phyloP scores from a whole-genome alignment of 371 early-diverging fungal genomes.

The Mortierella sp. region DNA sequence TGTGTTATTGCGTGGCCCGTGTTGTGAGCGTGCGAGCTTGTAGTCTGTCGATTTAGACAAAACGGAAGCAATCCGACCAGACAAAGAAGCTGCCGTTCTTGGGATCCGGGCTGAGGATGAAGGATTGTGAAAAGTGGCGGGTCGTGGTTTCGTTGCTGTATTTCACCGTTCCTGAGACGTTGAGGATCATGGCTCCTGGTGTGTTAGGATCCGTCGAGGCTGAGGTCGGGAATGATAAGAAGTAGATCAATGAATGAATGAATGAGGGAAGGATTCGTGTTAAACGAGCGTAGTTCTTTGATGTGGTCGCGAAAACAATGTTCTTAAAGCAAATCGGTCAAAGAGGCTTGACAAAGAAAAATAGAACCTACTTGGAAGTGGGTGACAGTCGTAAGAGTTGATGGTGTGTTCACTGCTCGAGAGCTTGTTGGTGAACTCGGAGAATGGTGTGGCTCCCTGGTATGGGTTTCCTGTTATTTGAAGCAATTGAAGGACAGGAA shows the following conservation, averaged over 20 bases:
- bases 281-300: not conserved
- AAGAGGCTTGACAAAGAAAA: too few species aligned
- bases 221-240: constrained; percentile 13
- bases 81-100: constrained; percentile 68
- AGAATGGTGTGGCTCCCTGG: constrained; percentile 68
- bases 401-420: constrained; percentile 74
- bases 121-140: constrained; percentile 74
- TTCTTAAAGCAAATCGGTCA: not conserved
- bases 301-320: not conserved
- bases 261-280: not conserved
- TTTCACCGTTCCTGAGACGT: constrained; percentile 71
- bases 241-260: not conserved
- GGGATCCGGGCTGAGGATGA: constrained; percentile 75
- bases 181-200: constrained; percentile 69
- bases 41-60: constrained; percentile 23
- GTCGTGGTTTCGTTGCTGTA: constrained; percentile 68
- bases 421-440: constrained; percentile 70
- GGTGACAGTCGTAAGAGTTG: constrained; percentile 77
- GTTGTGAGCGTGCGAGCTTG: not conserved
- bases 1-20: not conserved
- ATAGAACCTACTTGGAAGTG: constrained; percentile 63
- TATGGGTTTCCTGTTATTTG: constrained; percentile 65
- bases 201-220: constrained; percentile 58
- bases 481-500: not conserved
- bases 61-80: constrained; percentile 68